A percentile compares a stretch with the other conserved stretches of the same genome.
Conservation (phyloP, 108 stramenopile species). For the Schizochytrium sp. region DNA sequence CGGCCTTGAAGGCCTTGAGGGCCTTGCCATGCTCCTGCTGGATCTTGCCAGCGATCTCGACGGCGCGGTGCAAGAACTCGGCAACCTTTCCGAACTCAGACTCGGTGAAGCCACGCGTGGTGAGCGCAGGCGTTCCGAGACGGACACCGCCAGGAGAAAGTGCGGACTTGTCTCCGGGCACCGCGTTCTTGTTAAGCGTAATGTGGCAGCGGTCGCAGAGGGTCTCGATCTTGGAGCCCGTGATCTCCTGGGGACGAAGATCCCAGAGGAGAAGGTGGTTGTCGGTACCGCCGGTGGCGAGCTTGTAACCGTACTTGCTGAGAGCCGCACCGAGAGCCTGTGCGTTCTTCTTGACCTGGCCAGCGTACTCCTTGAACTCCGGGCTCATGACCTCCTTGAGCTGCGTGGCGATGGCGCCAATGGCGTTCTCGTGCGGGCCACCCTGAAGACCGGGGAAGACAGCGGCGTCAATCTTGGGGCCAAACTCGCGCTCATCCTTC, state of each 20-base stretch:
- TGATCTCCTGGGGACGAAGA: constrained; percentile 81
- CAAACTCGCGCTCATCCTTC: constrained; percentile 94
- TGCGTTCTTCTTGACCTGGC: constrained; percentile 89
- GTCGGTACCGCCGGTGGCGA: constrained; percentile 97
- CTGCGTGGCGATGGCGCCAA: constrained; percentile 96
- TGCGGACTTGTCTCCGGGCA: constrained; percentile 92
- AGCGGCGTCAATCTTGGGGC: constrained; percentile 52
- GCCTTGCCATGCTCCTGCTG: constrained; percentile 76
- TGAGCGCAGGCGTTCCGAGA: constrained; percentile 65
- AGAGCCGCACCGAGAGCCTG: constrained; percentile 75
- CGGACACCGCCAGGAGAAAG: constrained; percentile 98
- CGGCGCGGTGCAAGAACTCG: constrained; percentile 76
- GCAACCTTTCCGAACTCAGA: constrained; percentile 90
- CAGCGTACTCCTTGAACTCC: constrained; percentile 85
- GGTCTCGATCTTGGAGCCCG: constrained; percentile 96
- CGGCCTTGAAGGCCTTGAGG: constrained; percentile 77
- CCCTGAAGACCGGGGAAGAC: constrained; percentile 99
- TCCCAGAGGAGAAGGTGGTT: constrained; percentile 99
- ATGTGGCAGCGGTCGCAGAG: constrained; percentile 93
- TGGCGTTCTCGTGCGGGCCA: constrained; percentile 98
- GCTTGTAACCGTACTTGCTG: constrained; percentile 71
- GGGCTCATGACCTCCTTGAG: constrained; percentile 89
- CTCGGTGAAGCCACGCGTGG: constrained; percentile 72
- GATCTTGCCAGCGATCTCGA: constrained; percentile 70
- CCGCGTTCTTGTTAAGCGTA: constrained; percentile 99